Evolutionary conservation across 1,284 basidiomycete genomes (phyloP).

Genomic region (Quambalaria eucalypti): DNA sequence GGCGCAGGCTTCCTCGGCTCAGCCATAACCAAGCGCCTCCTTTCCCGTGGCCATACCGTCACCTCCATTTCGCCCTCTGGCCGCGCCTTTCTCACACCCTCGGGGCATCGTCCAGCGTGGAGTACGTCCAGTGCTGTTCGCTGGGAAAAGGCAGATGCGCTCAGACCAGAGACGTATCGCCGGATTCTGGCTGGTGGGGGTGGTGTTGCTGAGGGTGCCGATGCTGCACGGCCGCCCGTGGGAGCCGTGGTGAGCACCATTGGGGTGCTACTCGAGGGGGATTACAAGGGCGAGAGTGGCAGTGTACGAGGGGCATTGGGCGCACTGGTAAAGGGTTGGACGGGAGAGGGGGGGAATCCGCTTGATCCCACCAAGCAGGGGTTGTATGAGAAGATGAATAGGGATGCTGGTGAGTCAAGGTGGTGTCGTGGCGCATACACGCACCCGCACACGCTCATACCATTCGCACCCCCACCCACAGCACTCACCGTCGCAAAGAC

Average conservation of each 20-base stretch:
- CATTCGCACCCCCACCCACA: background rate
- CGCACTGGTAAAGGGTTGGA: slow-evolving; percentile 38
- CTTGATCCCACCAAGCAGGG: slow-evolving; percentile 18
- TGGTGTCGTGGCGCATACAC: no score
- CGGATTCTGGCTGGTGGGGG: slow-evolving; percentile 21
- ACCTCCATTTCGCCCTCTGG: slow-evolving; percentile 49
- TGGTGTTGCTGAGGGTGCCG: slow-evolving; percentile 58
- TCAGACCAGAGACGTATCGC: slow-evolving; percentile 66
- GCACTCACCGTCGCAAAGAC: slow-evolving; percentile 42
- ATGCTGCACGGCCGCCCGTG: slow-evolving; percentile 54
- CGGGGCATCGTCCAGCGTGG: slow-evolving; percentile 83
- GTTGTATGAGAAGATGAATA: slow-evolving; percentile 72
- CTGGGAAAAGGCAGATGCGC: slow-evolving; percentile 49
- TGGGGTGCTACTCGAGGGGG: slow-evolving; percentile 76
- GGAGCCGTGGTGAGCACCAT: slow-evolving; percentile 66
- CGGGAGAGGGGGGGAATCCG: slow-evolving; percentile 49
- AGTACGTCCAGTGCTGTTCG: slow-evolving; percentile 48
- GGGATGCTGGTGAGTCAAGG: slow-evolving; percentile 69
- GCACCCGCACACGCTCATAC: background rate
- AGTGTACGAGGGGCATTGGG: slow-evolving; percentile 25
- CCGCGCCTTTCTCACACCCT: slow-evolving; percentile 70
- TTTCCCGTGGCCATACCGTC: background rate
- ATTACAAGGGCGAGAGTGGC: slow-evolving; percentile 60
- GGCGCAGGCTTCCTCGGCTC: background rate
- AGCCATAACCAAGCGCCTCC: background rate